Base-by-base conservation (phyloP, 768 basidiomycete genomes). In the Paxillus involutus region DNA sequence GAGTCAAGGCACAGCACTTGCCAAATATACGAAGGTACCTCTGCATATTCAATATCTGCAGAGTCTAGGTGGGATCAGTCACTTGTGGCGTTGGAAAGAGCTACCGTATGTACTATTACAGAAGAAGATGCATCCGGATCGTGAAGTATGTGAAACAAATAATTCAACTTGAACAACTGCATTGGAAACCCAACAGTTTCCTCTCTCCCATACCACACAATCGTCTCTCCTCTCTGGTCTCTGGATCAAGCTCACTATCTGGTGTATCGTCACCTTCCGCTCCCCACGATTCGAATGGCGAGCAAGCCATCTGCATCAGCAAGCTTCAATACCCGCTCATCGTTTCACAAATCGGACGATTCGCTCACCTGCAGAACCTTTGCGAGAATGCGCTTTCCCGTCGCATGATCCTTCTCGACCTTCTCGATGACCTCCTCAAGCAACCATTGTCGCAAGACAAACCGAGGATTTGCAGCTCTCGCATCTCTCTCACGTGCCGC, bases 371-470 rank as follows among this genome's bases (percentile, higher is more conserved):
- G 80, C 70, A 97, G 73, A 16, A 97, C 88, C 70, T 92, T 91
- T 12, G 84, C 84, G 47, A 98, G 73, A 3, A 89, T 73, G 53
- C 79, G 75, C 73, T 84, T 86, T 45, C 88, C 89, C 54, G 73
- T 80, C 19, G 75, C 73, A 10, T 75, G 66, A 62, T 94, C 89
- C 55, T 72, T 71, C 65, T 94, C 89, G 2, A 93, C 81, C 58
- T 80, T 80, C 57, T 73, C 71, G 65, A 98, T 98, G 21, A 91
- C 87, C 64, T 98, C 95, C 68, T 98, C 94, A 33, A 99, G 77
- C 9, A 98, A 74, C 97, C 97, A 98, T 71, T 98, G 97, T 55
- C 97, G 77, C 55, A 98, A 71, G 33, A 96, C 85, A 71, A 99
- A 98, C 35, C 94, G 78, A 16, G 97, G 97, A 66, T 99, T 99